Base-by-base conservation (phyloP, 371 early-diverging fungal genomes). In the Syncephalastrum contaminatum region DNA sequence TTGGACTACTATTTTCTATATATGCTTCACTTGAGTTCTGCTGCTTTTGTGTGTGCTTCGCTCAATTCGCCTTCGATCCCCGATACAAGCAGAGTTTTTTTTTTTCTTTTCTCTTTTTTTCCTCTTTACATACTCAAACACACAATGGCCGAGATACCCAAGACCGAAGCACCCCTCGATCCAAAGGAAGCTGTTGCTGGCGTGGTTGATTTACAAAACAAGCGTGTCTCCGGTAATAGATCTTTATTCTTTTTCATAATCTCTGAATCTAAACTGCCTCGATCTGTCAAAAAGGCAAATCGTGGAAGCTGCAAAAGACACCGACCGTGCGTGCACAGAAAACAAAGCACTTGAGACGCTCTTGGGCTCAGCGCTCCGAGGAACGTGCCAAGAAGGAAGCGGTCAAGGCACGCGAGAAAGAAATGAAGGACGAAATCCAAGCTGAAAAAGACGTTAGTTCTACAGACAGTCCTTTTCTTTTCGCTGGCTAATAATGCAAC, bases 241-340 rank as follows among this genome's bases (percentile, higher is more conserved):
- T 40, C 51, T 8, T 13, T 14, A 46, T 48, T 21, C 27, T 39
- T 24, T 15, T 47, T 14, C 4, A 45, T 14, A 25, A 18, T 6
- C 22, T 36, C 14, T 16, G 12, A 39, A 51, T 36, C 45, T 20
- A 27, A 46, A 4, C 7, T 4, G 20, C 4, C 20, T 50, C 12
- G 19, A 43, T 19, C 14, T 54, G 45, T 39, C 30, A 54, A 27
- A 18, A 43, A 79, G 80, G 80, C 48, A 79, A 75, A 54, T 52
- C 60, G 19, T 85, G 86, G 86, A 84, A 84, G 65, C 39, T 72
- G 8, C 64, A 76, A 55, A 82, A 82, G 53, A 77, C 72, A 24
- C 70, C 86, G 14, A 75, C 83, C 21, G 68, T 66, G 43, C 76
- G 82, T 53, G 64, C 77, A 16, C 84, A 82, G 66, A 77, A 82